Evolutionary conservation across 2,329 filamentous ascomycete genomes (phyloP).

Genomic region (Botrytis deweyae): DNA sequence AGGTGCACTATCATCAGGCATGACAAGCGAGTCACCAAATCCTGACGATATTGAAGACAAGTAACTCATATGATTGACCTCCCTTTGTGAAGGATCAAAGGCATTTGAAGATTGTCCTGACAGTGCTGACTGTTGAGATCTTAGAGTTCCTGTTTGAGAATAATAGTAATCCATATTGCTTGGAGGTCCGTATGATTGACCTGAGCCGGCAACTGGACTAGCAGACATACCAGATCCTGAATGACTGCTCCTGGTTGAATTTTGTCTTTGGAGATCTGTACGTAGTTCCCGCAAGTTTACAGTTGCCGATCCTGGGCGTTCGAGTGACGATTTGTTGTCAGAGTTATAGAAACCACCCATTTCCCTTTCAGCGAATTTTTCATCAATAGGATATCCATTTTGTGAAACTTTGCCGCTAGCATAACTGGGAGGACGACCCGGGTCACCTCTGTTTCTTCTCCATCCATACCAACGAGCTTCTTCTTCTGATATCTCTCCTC

Average conservation of each 20-base stretch:
- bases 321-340: constrained; percentile 6
- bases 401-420: constrained; percentile 8
- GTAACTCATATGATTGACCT: constrained; percentile 40
- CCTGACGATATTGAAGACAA: constrained; percentile 63
- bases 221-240: constrained; percentile 3
- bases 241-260: constrained; percentile 6
- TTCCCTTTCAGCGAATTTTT: constrained; percentile 15
- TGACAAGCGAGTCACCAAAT: constrained; percentile 58
- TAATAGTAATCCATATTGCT: constrained; percentile 15
- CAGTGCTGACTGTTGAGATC: constrained; percentile 11
- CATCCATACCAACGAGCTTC: constrained; percentile 32
- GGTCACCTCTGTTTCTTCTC: constrained; percentile 26
- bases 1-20: constrained; percentile 39
- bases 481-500: constrained; percentile 30
- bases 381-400: constrained; percentile 12
- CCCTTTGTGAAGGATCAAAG: constrained; percentile 31
- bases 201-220: constrained; percentile 8
- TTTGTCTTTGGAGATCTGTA: constrained; percentile 19
- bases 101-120: constrained; percentile 28
- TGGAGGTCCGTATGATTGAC: not conserved
- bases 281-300: constrained; percentile 6
- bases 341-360: constrained; percentile 7
- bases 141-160: constrained; percentile 15
- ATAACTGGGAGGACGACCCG: constrained; percentile 22
- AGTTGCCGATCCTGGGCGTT: constrained; percentile 10